phyloP scores from a whole-genome alignment of 139 green algal genomes.

The Spirogloea muscicola region DNA sequence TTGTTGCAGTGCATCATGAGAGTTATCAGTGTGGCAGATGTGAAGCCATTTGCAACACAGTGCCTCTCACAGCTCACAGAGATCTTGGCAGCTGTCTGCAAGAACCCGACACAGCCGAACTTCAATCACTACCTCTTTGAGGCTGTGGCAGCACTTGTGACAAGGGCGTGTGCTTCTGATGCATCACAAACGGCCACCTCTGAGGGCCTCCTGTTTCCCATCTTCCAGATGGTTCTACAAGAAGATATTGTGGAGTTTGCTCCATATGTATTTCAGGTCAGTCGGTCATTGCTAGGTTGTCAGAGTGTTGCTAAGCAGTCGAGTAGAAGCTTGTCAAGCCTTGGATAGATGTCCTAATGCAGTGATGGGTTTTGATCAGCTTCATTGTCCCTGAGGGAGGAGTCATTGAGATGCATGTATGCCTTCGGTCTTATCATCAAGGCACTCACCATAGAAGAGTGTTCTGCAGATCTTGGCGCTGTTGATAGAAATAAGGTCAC shows the following conservation, averaged over 20 bases:
- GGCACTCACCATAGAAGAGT: too few relatives aligned
- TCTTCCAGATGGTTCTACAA: constrained; percentile 79
- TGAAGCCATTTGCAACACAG: constrained; percentile 56
- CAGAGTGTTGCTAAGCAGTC: too few relatives aligned
- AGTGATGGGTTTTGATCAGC: too few relatives aligned
- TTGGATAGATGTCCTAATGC: too few relatives aligned
- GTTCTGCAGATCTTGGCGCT: constrained; percentile 65
- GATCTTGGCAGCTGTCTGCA: constrained; percentile 77
- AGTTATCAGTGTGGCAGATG: neutral
- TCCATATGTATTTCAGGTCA: constrained; percentile 61
- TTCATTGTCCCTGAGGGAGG: too few relatives aligned
- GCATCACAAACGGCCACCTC: constrained; percentile 56
- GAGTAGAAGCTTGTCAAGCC: too few relatives aligned
- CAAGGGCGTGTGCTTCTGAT: constrained; percentile 28
- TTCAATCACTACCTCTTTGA: constrained; percentile 99
- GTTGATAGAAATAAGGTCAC: constrained; percentile 70
- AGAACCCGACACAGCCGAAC: constrained; percentile 87
- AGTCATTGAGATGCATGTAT: too few relatives aligned
- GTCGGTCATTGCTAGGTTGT: too few relatives aligned
- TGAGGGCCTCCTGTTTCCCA: constrained; percentile 86
- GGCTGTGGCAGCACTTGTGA: constrained; percentile 81
- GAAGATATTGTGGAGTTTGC: constrained; percentile 72
- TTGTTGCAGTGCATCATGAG: constrained; percentile 42
- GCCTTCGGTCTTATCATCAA: too few relatives aligned
- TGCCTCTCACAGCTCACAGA: constrained; percentile 56